Percentiles rank a stretch among this genome's conserved stretches.
These are phyloP conservation scores for Diaporthe sp. DNA, from an alignment of 2,329 filamentous ascomycete species.

Conservation along the genomic window DNA sequence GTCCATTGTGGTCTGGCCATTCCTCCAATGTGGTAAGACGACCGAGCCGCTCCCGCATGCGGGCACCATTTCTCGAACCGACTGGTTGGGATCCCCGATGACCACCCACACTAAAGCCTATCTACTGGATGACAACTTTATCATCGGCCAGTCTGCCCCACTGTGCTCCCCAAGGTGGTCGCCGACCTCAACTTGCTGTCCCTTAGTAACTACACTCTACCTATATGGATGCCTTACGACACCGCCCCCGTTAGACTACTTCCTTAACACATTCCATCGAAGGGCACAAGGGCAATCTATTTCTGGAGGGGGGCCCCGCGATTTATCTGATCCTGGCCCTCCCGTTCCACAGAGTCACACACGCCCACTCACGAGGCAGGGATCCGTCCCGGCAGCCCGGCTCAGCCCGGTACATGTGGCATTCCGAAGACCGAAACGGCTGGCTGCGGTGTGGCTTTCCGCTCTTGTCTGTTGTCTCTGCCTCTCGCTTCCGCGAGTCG, in stretches of 20 bases:
- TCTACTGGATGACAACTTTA: background rate
- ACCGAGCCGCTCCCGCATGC: background rate
- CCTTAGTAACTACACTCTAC: too few species aligned
- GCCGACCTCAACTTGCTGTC: conserved; percentile 18
- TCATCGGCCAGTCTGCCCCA: background rate
- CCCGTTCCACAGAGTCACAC: background rate
- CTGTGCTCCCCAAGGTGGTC: background rate
- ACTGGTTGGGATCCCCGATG: conserved; percentile 10
- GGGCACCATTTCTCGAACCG: background rate
- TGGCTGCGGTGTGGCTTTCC: background rate
- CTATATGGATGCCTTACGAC: background rate
- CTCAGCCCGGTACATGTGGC: background rate
- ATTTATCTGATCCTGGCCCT: background rate
- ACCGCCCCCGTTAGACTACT: background rate
- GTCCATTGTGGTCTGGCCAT: background rate
- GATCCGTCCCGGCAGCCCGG: conserved; percentile 13
- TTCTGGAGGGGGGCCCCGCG: background rate
- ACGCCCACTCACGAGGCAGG: background rate
- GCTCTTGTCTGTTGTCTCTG: background rate
- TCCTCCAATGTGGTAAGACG: conserved; percentile 5
- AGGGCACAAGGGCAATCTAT: background rate
- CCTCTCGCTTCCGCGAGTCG: background rate
- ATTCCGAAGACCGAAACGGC: conserved; percentile 15
- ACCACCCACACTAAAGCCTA: conserved; percentile 5
- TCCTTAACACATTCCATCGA: background rate